Percentiles rank a stretch among this genome's conserved stretches.
These are phyloP conservation scores for Cutaneotrichosporon dermatis DNA, from an alignment of 1,284 basidiomycete genomes.

Conservation along the genomic window DNA sequence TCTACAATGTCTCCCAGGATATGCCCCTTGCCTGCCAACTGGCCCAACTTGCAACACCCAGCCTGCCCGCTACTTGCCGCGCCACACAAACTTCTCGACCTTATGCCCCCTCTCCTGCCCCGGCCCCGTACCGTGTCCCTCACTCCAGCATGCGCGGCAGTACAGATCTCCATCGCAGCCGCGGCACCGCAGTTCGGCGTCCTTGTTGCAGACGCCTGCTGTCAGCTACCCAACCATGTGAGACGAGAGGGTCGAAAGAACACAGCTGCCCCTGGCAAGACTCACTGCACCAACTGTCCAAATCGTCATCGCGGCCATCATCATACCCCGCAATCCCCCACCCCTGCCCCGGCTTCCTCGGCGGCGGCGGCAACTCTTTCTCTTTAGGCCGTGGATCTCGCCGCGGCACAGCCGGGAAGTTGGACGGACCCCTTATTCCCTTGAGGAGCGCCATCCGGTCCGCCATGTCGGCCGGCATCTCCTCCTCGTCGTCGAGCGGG, in stretches of 20 bases:
- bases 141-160: slow-evolving; percentile 39
- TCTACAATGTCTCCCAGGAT: too few species aligned
- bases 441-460: slow-evolving; percentile 28
- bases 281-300: slow-evolving; percentile 46
- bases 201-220: slow-evolving; percentile 44
- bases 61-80: background rate
- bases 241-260: too few species aligned
- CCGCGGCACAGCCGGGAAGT: slow-evolving; percentile 18
- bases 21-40: too few species aligned
- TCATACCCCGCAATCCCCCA: slow-evolving; percentile 38
- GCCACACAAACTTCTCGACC: slow-evolving; percentile 12
- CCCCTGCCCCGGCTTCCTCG: slow-evolving; percentile 22
- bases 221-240: too few species aligned
- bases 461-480: slow-evolving; percentile 20
- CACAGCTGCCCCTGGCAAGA: too few species aligned
- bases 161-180: slow-evolving; percentile 45
- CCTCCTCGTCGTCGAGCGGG: slow-evolving; percentile 8
- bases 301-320: slow-evolving; percentile 33
- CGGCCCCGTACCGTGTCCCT: slow-evolving; percentile 10
- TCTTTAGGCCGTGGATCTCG: slow-evolving; percentile 4
- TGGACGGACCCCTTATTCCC: slow-evolving; percentile 24
- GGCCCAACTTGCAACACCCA: too few species aligned
- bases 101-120: slow-evolving; percentile 9
- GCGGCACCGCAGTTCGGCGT: slow-evolving; percentile 38
- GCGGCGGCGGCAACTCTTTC: slow-evolving; percentile 13